These are phyloP conservation scores for Paramecium tetraurelia DNA, from an alignment of 73 alveolate genomes.

Conservation along the genomic window DNA sequence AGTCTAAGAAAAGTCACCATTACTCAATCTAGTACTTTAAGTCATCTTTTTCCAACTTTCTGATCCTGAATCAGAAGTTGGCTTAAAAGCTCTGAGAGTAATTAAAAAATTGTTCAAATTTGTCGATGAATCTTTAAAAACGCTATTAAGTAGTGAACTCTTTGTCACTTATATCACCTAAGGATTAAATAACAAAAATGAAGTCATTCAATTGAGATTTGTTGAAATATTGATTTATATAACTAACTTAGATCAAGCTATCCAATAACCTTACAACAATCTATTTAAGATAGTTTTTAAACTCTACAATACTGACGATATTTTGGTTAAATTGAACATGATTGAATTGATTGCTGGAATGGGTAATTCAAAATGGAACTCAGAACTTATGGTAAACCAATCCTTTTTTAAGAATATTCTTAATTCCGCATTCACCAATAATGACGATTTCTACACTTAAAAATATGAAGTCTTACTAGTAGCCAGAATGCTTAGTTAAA, in stretches of 20 bases:
- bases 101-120: not conserved
- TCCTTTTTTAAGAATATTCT: not conserved
- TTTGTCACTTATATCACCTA: not conserved
- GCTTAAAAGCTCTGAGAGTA: not conserved
- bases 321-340: constrained; percentile 16
- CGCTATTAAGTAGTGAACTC: not conserved
- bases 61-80: constrained; percentile 33
- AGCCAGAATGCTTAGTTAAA: not conserved
- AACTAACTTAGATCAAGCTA: not conserved
- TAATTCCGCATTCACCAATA: not conserved
- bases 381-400: not conserved
- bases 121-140: not conserved
- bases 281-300: not conserved
- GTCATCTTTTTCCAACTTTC: not conserved
- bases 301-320: constrained; percentile 12
- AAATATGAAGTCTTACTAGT: constrained; percentile 7
- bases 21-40: not conserved
- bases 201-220: not conserved
- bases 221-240: constrained; percentile 7
- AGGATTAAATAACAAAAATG: constrained; percentile 32
- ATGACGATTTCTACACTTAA: not conserved
- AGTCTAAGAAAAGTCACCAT: not conserved
- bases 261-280: not conserved
- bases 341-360: constrained; percentile 5
- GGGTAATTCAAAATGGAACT: constrained; percentile 22